phyloP scores from a whole-genome alignment of 2,329 filamentous ascomycete genomes.

The Trichoderma sp. region DNA sequence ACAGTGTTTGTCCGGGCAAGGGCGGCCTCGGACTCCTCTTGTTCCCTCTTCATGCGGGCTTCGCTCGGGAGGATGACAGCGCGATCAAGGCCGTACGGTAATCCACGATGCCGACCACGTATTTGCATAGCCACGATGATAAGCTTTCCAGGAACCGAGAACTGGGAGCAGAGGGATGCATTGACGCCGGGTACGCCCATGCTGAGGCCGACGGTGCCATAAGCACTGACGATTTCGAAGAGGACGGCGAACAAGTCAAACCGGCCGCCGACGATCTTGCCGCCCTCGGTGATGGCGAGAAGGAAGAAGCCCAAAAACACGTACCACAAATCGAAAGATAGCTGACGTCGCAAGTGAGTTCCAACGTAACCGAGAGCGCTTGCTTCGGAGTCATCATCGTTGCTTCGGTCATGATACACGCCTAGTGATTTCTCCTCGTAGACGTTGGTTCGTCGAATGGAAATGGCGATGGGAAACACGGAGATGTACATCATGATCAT shows the following conservation, averaged over 20 bases:
- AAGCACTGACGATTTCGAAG: constrained; percentile 87
- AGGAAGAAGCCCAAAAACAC: constrained; percentile 93
- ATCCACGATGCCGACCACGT: constrained; percentile 67
- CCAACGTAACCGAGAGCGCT: constrained; percentile 80
- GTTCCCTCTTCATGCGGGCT: constrained; percentile 56
- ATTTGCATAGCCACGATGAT: constrained; percentile 71
- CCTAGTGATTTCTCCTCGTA: constrained; percentile 90
- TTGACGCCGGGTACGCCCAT: constrained; percentile 78
- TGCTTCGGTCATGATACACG: constrained; percentile 60
- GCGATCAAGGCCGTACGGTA: constrained; percentile 68
- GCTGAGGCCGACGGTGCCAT: constrained; percentile 90
- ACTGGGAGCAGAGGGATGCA: constrained; percentile 80
- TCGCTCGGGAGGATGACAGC: constrained; percentile 63
- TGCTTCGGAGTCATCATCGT: constrained; percentile 53
- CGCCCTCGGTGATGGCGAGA: constrained; percentile 84
- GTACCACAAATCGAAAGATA: constrained; percentile 98
- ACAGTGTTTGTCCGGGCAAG: constrained; percentile 44
- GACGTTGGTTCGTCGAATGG: constrained; percentile 89
- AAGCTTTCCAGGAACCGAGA: constrained; percentile 71
- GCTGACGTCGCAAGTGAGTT: constrained; percentile 85
- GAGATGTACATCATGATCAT: constrained; percentile 99
- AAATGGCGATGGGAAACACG: constrained; percentile 94
- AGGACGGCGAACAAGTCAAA: constrained; percentile 72
- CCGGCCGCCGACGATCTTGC: constrained; percentile 61
- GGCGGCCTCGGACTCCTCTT: constrained; percentile 49